These are phyloP conservation scores for Pythium insidiosum DNA, from an alignment of 352 stramenopile species.

Conservation along the genomic window DNA sequence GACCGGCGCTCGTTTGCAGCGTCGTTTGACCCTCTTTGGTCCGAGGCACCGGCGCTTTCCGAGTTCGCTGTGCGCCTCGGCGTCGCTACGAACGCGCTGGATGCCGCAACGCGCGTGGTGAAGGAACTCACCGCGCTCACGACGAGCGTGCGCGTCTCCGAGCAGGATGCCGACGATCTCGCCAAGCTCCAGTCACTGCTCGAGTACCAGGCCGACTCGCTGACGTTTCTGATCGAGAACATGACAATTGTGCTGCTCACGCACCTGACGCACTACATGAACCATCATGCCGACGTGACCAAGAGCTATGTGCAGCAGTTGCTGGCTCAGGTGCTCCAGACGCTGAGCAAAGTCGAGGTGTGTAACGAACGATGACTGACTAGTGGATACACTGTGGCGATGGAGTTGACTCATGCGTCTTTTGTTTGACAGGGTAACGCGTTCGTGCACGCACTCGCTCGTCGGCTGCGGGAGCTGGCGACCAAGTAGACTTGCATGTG, in stretches of 20 bases:
- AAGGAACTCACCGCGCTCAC: constrained; percentile 3
- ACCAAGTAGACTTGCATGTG: too few species aligned
- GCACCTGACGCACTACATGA: constrained; percentile 62
- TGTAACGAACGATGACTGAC: constrained; percentile 1
- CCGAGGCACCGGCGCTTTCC: constrained; percentile 40
- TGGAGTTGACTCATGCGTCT: neutral
- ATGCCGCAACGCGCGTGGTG: constrained; percentile 27
- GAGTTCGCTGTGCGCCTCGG: constrained; percentile 58
- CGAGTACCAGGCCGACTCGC: constrained; percentile 72
- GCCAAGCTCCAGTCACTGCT: constrained; percentile 39
- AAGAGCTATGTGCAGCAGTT: constrained; percentile 34
- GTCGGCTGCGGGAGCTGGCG: constrained; percentile 55
- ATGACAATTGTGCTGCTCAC: constrained; percentile 61
- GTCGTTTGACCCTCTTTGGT: constrained; percentile 55
- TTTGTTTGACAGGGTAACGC: constrained; percentile 34
- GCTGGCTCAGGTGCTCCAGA: constrained; percentile 60
- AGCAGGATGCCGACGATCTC: constrained; percentile 23
- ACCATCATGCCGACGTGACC: constrained; percentile 18
- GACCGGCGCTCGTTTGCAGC: constrained; percentile 42
- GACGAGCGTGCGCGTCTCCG: neutral
- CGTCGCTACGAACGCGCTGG: constrained; percentile 31
- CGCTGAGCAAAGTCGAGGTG: constrained; percentile 62
- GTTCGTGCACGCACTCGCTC: constrained; percentile 63
- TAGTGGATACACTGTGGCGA: too few species aligned
- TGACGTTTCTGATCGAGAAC: constrained; percentile 74